Conservation (phyloP, 352 stramenopile species). For the Globisporangium splendens region DNA sequence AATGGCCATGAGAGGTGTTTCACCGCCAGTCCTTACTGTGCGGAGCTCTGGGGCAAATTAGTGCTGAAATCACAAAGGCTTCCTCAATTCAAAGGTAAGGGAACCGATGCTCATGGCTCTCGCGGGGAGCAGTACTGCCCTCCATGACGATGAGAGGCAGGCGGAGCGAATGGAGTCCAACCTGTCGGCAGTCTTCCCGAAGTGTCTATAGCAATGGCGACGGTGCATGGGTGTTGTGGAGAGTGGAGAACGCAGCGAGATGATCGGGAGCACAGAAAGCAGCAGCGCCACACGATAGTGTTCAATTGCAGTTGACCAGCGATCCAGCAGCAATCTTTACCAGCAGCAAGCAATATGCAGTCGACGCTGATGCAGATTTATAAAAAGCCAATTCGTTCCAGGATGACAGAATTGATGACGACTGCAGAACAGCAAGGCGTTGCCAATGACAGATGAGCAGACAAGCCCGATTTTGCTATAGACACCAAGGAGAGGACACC, state of each 20-base stretch:
- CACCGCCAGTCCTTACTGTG: slow-evolving; percentile 15
- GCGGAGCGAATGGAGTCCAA: no score
- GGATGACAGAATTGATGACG: background rate
- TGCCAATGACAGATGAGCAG: background rate
- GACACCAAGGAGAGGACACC: background rate
- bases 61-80: slow-evolving; percentile 88
- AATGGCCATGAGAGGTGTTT: slow-evolving; percentile 56
- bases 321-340: background rate
- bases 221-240: no score
- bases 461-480: background rate
- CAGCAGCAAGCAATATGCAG: background rate
- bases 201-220: background rate
- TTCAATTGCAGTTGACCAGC: no score
- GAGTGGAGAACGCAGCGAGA: background rate
- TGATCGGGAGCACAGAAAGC: no score
- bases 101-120: slow-evolving; percentile 9
- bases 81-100: slow-evolving; percentile 81
- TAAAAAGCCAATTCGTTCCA: no score
- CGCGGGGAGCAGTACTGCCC: background rate
- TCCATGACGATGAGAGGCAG: background rate
- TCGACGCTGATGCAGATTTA: no score
- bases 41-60: slow-evolving; percentile 27
- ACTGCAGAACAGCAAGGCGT: no score
- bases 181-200: background rate
- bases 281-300: no score